Percentiles rank a stretch among this genome's conserved stretches.
Conservation (phyloP, 306 rosid genomes). For the Urtica urens region DNA sequence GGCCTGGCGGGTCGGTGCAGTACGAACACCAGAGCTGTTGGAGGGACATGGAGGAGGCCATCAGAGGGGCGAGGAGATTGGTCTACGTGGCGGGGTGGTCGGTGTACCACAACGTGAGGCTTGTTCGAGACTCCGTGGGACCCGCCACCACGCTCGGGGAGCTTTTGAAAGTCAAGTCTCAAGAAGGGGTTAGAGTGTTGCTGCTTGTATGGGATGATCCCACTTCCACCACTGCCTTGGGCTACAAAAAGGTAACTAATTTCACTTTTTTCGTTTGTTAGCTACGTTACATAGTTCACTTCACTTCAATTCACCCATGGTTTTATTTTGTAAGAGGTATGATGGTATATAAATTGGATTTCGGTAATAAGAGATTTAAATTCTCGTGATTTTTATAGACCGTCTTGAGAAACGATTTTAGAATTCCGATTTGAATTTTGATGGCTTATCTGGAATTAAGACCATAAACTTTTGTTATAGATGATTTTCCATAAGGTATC, state of each 20-base stretch:
- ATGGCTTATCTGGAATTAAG: too few relatives aligned
- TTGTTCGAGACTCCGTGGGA: conserved; percentile 37
- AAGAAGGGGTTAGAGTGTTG: conserved; percentile 80
- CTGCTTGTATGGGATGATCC: conserved; percentile 96
- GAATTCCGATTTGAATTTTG: too few relatives aligned
- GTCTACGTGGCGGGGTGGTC: conserved; percentile 88
- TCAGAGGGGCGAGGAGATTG: conserved; percentile 52
- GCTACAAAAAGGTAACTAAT: conserved; percentile 34
- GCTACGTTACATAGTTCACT: too few relatives aligned
- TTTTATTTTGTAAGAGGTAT: too few relatives aligned
- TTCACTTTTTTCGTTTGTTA: too few relatives aligned
- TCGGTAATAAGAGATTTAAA: too few relatives aligned
- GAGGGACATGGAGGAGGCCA: conserved; percentile 62
- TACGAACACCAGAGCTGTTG: conserved; percentile 56
- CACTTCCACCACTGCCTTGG: conserved; percentile 62
- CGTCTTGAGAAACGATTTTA: too few relatives aligned
- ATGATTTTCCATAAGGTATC: too few relatives aligned
- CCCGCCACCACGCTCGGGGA: conserved; percentile 43
- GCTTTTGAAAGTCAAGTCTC: conserved; percentile 69
- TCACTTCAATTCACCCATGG: too few relatives aligned
- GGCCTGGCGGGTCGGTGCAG: conserved; percentile 24
- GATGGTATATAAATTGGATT: too few relatives aligned
- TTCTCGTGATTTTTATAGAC: too few relatives aligned
- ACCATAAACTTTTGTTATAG: too few relatives aligned
- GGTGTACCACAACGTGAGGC: conserved; percentile 56